Percentiles rank a stretch among this genome's conserved stretches.
phyloP scores from a whole-genome alignment of 768 basidiomycete species.

The Boletus subcaerulescens region DNA sequence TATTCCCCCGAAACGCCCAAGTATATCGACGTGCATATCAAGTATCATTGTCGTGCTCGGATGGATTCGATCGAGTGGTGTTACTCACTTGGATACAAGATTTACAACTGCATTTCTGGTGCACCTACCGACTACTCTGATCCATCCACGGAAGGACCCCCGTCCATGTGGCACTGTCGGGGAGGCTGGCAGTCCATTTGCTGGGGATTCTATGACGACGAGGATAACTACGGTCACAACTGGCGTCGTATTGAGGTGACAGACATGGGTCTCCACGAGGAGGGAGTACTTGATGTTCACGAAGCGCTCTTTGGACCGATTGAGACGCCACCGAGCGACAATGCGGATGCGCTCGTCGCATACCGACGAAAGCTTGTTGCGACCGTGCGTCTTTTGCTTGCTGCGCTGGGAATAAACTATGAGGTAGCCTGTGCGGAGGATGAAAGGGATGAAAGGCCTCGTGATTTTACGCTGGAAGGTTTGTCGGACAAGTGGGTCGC shows the following conservation, averaged over 20 bases:
- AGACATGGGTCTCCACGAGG: conserved; percentile 2
- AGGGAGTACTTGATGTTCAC: conserved; percentile 9
- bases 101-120: neutral
- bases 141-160: neutral
- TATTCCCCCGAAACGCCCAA: conserved; percentile 8
- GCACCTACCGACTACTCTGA: neutral
- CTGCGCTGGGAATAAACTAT: conserved; percentile 6
- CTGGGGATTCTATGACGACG: conserved; percentile 14
- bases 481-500: conserved; percentile 12
- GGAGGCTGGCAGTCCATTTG: conserved; percentile 14
- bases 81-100: conserved; percentile 11
- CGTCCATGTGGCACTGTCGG: neutral
- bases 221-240: neutral
- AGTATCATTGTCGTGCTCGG: conserved; percentile 5
- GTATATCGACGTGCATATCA: conserved; percentile 17
- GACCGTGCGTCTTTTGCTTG: conserved; percentile 8
- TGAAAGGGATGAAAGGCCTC: neutral
- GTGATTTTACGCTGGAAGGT: conserved; percentile 5
- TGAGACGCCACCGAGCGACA: neutral
- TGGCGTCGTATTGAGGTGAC: conserved; percentile 1
- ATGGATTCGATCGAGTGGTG: conserved; percentile 1
- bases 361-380: conserved; percentile 4
- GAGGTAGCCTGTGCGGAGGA: conserved; percentile 10
- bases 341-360: neutral
- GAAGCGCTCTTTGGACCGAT: conserved; percentile 10